Base-by-base conservation (phyloP, 768 basidiomycete species). In the Lactarius vividus region DNA sequence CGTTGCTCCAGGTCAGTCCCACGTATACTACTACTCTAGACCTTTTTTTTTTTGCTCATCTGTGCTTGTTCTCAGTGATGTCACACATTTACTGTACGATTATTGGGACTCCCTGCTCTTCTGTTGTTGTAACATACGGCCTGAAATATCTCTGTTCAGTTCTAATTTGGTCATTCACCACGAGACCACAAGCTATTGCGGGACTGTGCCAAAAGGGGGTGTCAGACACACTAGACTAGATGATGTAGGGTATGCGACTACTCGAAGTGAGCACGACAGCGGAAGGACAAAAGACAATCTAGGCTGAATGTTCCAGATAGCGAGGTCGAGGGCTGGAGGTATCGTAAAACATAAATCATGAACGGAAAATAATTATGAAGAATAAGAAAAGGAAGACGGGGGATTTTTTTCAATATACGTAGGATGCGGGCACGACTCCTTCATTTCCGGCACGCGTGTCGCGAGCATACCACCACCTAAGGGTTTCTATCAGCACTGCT, bases 391-490 rank as follows among this genome's bases (percentile, higher is more conserved):
- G 52, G 54, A 64, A 56, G 29, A 58, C 9, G 37, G 16, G 28
- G 11, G 28, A 63, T 20, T 49, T 59, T 59, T 67, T 72, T 84
- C 82, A 94, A 79, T 92, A 93, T 78, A 93, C 81, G 82, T 96
- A 98, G 64, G 92, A 87, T 49, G 93, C 91, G 10, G 95, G 95
- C 58, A 97, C 91, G 37, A 96, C 91, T 15, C 95, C 95, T 77
- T 96, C 92, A 57, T 81, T 84, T 10, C 94, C 91, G 56, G 88
- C 88, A 59, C 84, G 83, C 26, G 85, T 79, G 75, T 96, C 92
- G 37, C 93, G 85, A 59, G 89, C 92, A 72, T 91, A 96, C 95
- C 94, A 97, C 95, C 95, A 98, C 55, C 94, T 94, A 66, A 39
- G 61, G 57, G 62, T 44, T 67, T 74, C 39, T 29, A 53, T 57